These are phyloP conservation scores for Dothideomycetes sp. DNA, from an alignment of 2,329 filamentous ascomycete species.

Conservation along the genomic window DNA sequence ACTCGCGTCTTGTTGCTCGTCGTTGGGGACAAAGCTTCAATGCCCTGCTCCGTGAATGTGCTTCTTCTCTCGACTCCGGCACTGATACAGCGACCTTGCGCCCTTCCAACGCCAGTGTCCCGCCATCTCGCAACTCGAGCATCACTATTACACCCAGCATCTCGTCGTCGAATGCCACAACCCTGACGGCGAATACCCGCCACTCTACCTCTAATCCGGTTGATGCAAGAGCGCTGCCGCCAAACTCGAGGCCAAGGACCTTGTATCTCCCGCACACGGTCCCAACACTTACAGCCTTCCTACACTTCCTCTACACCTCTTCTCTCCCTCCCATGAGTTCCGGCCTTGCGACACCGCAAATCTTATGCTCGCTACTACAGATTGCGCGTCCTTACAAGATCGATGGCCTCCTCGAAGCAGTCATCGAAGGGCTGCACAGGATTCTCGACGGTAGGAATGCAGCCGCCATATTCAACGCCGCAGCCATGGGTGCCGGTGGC, in stretches of 20 bases:
- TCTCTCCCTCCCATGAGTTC: constrained; percentile 67
- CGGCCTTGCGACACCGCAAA: constrained; percentile 81
- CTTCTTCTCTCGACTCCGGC: constrained; percentile 56
- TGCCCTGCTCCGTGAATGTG: constrained; percentile 69
- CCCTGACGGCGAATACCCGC: constrained; percentile 31
- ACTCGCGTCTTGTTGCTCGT: constrained; percentile 75
- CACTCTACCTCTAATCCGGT: constrained; percentile 30
- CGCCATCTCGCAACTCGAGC: constrained; percentile 68
- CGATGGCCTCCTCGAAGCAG: constrained; percentile 83
- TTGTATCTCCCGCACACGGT: constrained; percentile 89
- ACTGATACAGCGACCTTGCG: constrained; percentile 69
- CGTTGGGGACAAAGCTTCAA: constrained; percentile 96
- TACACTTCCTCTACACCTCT: constrained; percentile 91
- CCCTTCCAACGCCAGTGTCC: constrained; percentile 40
- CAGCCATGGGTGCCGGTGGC: constrained; percentile 92
- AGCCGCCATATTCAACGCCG: constrained; percentile 94
- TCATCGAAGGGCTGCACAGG: constrained; percentile 80
- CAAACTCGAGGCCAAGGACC: constrained; percentile 62
- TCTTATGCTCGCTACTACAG: constrained; percentile 88
- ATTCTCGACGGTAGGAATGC: constrained; percentile 88
- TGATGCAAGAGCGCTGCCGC: constrained; percentile 41
- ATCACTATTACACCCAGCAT: constrained; percentile 71
- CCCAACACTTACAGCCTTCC: constrained; percentile 76
- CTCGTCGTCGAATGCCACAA: constrained; percentile 34
- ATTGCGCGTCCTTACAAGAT: constrained; percentile 87